Evolutionary conservation across 1,284 basidiomycete species (phyloP).

Genomic region (Sparassis latifolia): DNA sequence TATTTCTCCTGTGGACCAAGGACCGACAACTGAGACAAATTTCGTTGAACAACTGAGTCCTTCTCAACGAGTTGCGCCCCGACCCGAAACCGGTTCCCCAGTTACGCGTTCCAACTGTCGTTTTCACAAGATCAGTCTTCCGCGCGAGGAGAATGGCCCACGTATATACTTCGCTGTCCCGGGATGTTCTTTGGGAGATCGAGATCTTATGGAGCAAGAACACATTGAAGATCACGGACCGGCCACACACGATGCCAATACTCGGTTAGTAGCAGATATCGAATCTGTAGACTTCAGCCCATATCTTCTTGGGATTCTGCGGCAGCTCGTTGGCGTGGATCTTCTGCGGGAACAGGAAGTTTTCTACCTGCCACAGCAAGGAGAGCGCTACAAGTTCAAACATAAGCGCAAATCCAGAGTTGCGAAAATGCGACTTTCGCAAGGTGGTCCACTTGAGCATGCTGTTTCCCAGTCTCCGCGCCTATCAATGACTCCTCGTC

Average conservation of each 20-base stretch:
- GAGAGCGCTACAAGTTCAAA: conserved; percentile 22
- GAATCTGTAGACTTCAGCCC: conserved; percentile 43
- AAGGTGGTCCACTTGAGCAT: conserved; percentile 11
- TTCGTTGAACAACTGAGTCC: conserved; percentile 1
- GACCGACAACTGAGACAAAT: not conserved
- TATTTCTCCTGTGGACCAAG: too few species aligned
- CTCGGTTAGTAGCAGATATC: conserved; percentile 40
- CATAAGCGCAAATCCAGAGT: conserved; percentile 7
- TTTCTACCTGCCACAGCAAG: conserved; percentile 45
- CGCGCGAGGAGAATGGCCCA: conserved; percentile 41
- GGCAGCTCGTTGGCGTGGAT: conserved; percentile 55
- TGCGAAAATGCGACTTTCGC: conserved; percentile 27
- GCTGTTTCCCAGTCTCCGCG: conserved; percentile 13
- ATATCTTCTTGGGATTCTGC: conserved; percentile 46
- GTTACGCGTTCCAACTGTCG: conserved; percentile 54
- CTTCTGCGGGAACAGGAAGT: conserved; percentile 56
- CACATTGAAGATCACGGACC: conserved; percentile 54
- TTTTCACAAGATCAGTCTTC: conserved; percentile 59
- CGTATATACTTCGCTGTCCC: conserved; percentile 56
- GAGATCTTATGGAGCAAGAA: conserved; percentile 49
- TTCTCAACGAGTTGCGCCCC: not conserved
- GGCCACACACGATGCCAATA: conserved; percentile 43
- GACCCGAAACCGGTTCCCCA: conserved; percentile 10
- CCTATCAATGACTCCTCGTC: conserved; percentile 9
- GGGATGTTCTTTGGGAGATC: conserved; percentile 53